Evolutionary conservation across 768 basidiomycete genomes (phyloP), one percentile per base, ranked within the genome.

Genomic region (Suillus weaverae): DNA sequence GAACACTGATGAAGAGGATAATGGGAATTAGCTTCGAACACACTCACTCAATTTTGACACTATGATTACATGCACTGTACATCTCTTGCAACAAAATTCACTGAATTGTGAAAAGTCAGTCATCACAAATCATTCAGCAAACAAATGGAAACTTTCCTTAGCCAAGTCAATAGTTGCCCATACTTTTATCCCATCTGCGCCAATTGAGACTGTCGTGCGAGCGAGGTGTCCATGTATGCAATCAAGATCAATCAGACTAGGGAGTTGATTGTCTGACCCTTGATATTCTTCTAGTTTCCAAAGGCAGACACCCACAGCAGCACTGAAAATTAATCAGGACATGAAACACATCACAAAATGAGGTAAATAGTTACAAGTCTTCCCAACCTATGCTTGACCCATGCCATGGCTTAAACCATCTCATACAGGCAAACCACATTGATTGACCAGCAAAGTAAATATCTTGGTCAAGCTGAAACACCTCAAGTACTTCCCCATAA

Each of bases 381-480:
- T 64, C 54, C 55, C 55, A 64, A 10, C 46, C 30, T 6, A 1
- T 22, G 4, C 48, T 62, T n/a, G 8, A 6, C 48, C 3, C 30
- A 39, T 50, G 18, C 51, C 51, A 35, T 39, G 14, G 30, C 48
- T 54, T 62, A 13, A 62, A 54, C 62, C 62, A 62, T 6, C 39
- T 5, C 48, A 62, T 54, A 10, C 8, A 35, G 11, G 48, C 62
- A 59, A 64, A 64, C 16, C 33, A 64, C 63, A 64, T 57, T 11
- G 39, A 57, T 5, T 46, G 16, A 26, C 43, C 41, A 0, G 2
- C 8, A 5, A 35, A 44, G 2, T 32, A 1, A 16, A 64, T 44
- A 48, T 64, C 55, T 59, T 64, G 63, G 11, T 64, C 38, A 50
- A 64, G 33, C 18, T 46, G 8, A 56, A 64, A 64, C 3, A 64